phyloP scores from a whole-genome alignment of 495 filamentous ascomycete species.

The Xanthoparmelia taractica region DNA sequence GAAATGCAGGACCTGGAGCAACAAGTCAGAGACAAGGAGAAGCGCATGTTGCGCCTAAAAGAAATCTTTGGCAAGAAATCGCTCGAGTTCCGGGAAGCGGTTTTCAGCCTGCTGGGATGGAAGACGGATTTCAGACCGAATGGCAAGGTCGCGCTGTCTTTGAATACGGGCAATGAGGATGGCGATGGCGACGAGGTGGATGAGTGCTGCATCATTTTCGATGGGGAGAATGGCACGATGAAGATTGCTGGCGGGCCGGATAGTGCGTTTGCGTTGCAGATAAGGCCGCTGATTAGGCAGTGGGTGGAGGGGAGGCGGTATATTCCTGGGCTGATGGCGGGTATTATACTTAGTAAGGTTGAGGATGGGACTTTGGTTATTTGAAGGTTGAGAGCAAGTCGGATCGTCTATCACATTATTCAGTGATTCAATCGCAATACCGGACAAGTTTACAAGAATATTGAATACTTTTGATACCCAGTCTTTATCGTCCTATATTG shows the following conservation, averaged over 20 bases:
- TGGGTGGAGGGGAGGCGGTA: conserved; percentile 89
- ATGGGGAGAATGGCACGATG: conserved; percentile 94
- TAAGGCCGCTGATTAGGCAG: conserved; percentile 74
- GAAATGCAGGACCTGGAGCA: conserved; percentile 64
- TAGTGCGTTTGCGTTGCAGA: conserved; percentile 75
- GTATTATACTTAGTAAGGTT: conserved; percentile 20
- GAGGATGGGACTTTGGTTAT: conserved; percentile 21
- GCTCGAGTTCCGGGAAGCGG: conserved; percentile 86
- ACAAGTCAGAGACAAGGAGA: conserved; percentile 75
- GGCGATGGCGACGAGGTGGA: conserved; percentile 56
- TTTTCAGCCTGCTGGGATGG: conserved; percentile 82
- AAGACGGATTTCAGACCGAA: conserved; percentile 89
- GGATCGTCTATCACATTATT: too few species aligned
- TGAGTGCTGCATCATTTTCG: conserved; percentile 94
- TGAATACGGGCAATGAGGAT: conserved; percentile 54
- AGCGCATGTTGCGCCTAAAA: conserved; percentile 73
- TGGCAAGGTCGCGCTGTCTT: conserved; percentile 74
- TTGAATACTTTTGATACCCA: too few species aligned
- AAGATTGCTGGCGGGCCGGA: conserved; percentile 87
- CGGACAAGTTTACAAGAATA: too few species aligned
- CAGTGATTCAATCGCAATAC: too few species aligned
- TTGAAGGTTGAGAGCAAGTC: not conserved
- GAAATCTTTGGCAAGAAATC: conserved; percentile 85
- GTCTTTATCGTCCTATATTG: too few species aligned
- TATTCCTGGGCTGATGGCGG: conserved; percentile 57